phyloP scores from a whole-genome alignment of 2,329 filamentous ascomycete genomes.

The Pseudogymnoascus sp. region DNA sequence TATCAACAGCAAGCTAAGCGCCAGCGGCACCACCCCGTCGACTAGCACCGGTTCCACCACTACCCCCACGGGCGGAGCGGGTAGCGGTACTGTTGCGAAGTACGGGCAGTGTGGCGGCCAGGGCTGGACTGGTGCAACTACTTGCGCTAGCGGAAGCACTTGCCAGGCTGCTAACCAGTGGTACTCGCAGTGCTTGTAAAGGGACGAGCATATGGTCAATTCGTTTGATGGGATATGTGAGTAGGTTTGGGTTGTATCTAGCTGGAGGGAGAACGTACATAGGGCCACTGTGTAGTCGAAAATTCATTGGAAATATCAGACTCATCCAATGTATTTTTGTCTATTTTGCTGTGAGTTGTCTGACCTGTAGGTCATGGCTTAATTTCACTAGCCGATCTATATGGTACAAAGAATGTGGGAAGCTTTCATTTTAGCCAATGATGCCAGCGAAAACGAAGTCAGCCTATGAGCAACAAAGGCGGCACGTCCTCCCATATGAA shows the following conservation, averaged over 20 bases:
- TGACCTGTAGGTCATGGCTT: background rate
- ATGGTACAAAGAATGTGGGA: background rate
- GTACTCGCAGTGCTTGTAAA: conserved; percentile 17
- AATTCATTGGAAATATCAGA: background rate
- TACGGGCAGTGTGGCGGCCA: conserved; percentile 23
- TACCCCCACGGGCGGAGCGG: background rate
- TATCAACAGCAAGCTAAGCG: conserved; percentile 42
- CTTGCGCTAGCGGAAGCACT: conserved; percentile 12
- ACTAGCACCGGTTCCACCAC: background rate
- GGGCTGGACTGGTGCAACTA: conserved; percentile 15
- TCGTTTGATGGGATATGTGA: background rate
- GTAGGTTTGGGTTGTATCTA: background rate
- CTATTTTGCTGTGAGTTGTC: background rate
- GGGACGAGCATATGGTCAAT: background rate
- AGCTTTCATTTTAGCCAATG: background rate
- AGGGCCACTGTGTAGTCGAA: background rate
- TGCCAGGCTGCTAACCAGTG: conserved; percentile 17
- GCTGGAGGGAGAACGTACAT: conserved; percentile 17
- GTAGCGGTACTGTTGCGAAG: conserved; percentile 12
- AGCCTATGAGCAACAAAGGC: background rate
- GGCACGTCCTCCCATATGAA: background rate
- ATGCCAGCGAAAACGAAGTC: background rate
- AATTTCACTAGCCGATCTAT: background rate
- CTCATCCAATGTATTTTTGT: background rate
- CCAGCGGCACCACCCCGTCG: conserved; percentile 15